These are phyloP conservation scores for Aspergillus versicolor DNA, from an alignment of 2,329 filamentous ascomycete genomes.

Conservation along the genomic window DNA sequence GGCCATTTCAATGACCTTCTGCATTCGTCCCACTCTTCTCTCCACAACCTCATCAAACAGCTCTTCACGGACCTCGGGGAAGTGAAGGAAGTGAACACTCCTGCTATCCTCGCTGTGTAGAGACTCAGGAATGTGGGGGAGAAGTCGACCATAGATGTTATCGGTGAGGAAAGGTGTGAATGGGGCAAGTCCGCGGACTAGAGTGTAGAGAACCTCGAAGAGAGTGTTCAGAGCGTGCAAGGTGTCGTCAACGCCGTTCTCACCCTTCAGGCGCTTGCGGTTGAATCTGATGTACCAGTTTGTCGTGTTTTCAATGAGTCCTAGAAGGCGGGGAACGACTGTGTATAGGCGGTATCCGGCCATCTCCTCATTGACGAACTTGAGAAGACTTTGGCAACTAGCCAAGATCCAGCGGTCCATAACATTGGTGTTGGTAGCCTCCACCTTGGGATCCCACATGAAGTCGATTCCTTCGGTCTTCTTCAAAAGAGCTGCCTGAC, in stretches of 20 bases:
- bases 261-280: constrained; percentile 84
- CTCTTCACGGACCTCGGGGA: constrained; percentile 84
- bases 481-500: constrained; percentile 80
- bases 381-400: constrained; percentile 83
- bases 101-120: constrained; percentile 70
- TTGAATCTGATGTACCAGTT: constrained; percentile 99
- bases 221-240: constrained; percentile 88
- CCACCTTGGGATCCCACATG: constrained; percentile 72
- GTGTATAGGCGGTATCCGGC: constrained; percentile 78
- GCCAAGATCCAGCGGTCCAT: constrained; percentile 97
- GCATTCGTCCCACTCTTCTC: constrained; percentile 85
- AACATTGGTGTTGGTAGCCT: constrained; percentile 78
- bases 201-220: constrained; percentile 87
- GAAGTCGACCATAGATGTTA: constrained; percentile 82
- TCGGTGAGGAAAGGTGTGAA: constrained; percentile 97
- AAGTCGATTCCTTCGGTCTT: constrained; percentile 79
- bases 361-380: constrained; percentile 95
- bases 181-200: constrained; percentile 83
- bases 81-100: constrained; percentile 89
- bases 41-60: constrained; percentile 86
- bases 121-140: constrained; percentile 75
- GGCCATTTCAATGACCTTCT: constrained; percentile 88
- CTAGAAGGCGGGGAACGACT: constrained; percentile 79
- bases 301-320: constrained; percentile 89
- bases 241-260: constrained; percentile 81